Evolutionary conservation across 2,329 filamentous ascomycete species (phyloP).

Genomic region (Cordyceps cateniannulata): DNA sequence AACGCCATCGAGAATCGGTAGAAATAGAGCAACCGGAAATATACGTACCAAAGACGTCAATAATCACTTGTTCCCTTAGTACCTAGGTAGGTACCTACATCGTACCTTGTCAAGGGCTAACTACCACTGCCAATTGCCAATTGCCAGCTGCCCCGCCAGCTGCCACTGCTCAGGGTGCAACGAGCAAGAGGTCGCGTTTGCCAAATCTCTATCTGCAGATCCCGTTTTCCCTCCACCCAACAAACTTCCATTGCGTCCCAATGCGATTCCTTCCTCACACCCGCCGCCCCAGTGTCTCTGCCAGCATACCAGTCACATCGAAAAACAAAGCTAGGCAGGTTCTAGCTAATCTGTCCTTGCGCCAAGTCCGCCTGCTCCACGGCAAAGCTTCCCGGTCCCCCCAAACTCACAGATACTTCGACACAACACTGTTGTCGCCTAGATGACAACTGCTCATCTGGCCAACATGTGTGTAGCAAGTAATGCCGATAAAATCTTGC

Average conservation of each 20-base stretch:
- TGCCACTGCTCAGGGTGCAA: neutral
- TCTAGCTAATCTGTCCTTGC: neutral
- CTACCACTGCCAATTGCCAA: neutral
- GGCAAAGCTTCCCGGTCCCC: no score
- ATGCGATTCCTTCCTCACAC: neutral
- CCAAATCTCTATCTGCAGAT: neutral
- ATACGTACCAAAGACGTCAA: no score
- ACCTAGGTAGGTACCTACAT: neutral
- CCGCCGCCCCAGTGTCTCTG: conserved; percentile 1
- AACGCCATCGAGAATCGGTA: neutral
- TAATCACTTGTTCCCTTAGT: no score
- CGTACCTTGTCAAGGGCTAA: neutral
- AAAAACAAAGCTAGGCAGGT: neutral
- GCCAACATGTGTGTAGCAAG: neutral
- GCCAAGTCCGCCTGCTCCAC: neutral
- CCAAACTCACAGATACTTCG: no score
- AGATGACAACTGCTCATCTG: no score
- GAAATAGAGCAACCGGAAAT: no score
- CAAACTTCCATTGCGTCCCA: neutral
- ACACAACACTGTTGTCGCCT: no score
- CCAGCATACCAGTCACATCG: conserved; percentile 4
- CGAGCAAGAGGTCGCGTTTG: neutral
- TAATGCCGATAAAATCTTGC: neutral
- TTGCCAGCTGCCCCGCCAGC: neutral
- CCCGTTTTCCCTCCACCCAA: neutral